Percentiles rank a stretch among this genome's conserved stretches.
These are phyloP conservation scores for Trichoderma citrinoviride DNA, from an alignment of 2,329 filamentous ascomycete genomes.

Conservation along the genomic window DNA sequence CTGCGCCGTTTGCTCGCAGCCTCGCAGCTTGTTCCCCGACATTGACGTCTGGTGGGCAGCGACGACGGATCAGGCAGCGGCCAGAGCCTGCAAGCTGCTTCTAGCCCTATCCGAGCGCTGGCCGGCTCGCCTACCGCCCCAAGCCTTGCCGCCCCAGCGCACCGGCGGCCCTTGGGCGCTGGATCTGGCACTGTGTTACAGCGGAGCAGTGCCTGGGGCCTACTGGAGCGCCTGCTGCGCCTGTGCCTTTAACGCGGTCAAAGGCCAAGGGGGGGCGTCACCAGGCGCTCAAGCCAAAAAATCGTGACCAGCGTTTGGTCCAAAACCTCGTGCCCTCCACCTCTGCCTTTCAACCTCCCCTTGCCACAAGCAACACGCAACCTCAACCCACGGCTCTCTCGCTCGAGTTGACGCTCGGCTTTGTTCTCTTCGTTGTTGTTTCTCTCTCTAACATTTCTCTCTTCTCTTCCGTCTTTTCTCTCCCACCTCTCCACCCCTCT, in stretches of 20 bases:
- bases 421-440: conserved; percentile 32
- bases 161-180: not conserved
- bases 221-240: not conserved
- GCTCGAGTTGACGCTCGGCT: conserved; percentile 30
- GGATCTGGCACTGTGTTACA: conserved; percentile 21
- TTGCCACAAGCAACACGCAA: conserved; percentile 25
- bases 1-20: not conserved
- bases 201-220: not conserved
- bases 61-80: conserved; percentile 5
- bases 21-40: not conserved
- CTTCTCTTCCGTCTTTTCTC: conserved; percentile 29
- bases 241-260: conserved; percentile 20
- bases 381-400: conserved; percentile 27
- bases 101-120: conserved; percentile 14
- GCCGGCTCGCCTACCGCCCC: not conserved
- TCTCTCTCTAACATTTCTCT: conserved; percentile 29
- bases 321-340: conserved; percentile 40
- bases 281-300: conserved; percentile 38
- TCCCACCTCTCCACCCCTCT: conserved; percentile 26
- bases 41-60: not conserved
- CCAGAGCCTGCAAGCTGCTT: not conserved
- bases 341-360: conserved; percentile 26
- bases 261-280: conserved; percentile 30
- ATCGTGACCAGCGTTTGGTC: conserved; percentile 39
- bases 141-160: not conserved